Evolutionary conservation across 2,329 filamentous ascomycete genomes (phyloP).

Genomic region (Fusarium camptoceras): DNA sequence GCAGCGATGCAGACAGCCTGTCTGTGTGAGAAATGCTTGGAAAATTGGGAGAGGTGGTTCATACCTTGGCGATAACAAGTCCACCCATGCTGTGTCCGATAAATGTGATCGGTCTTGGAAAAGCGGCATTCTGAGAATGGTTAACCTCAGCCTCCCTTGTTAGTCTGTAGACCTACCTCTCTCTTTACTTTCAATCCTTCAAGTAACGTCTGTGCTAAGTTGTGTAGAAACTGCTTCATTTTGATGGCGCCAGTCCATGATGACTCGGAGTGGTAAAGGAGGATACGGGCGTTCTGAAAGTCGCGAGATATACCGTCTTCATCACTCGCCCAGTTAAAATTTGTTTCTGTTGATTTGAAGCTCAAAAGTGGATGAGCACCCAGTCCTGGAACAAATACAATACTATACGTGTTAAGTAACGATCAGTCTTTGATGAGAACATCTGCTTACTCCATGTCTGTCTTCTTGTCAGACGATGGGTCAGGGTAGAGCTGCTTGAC

Average conservation of each 20-base stretch:
- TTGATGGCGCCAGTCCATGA: conserved; percentile 55
- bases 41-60: accelerated
- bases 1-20: conserved; percentile 50
- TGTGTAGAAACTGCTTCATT: conserved; percentile 56
- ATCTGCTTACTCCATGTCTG: conserved; percentile 51
- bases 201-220: conserved; percentile 54
- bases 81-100: conserved; percentile 60
- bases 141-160: background rate
- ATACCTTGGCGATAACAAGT: conserved; percentile 57
- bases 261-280: conserved; percentile 58
- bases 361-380: conserved; percentile 55
- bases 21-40: background rate
- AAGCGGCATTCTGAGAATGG: background rate
- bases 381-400: conserved; percentile 57
- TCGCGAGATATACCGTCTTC: conserved; percentile 50
- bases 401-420: conserved; percentile 40
- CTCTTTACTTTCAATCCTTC: conserved; percentile 51
- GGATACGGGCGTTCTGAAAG: conserved; percentile 55
- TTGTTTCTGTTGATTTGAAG: conserved; percentile 52
- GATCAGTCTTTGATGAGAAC: accelerated
- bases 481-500: conserved; percentile 54
- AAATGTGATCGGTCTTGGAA: conserved; percentile 55
- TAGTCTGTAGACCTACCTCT: conserved; percentile 43
- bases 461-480: conserved; percentile 38
- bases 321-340: conserved; percentile 56